Evolutionary conservation across 2,329 filamentous ascomycete species (phyloP).

Genomic region (Colletotrichum sp.): DNA sequence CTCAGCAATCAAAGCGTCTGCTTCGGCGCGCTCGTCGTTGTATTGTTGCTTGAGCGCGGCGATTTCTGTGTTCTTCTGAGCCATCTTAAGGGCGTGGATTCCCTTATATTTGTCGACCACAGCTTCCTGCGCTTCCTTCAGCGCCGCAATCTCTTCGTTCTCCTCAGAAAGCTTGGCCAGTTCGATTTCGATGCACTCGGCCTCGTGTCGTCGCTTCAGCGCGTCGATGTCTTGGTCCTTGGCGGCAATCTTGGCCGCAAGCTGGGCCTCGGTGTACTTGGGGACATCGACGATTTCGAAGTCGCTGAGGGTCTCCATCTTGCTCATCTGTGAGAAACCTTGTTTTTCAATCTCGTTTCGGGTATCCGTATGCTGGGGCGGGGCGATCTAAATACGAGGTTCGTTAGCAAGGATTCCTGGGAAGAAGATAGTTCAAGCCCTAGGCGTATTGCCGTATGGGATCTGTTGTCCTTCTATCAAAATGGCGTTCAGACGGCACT

Average conservation of each 20-base stretch:
- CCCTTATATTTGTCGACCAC: neutral
- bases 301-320: neutral
- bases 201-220: neutral
- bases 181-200: neutral
- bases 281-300: neutral
- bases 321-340: neutral
- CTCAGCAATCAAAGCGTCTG: neutral
- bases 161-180: neutral
- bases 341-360: neutral
- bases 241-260: neutral
- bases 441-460: neutral
- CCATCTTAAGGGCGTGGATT: neutral
- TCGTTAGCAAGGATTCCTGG: neutral
- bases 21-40: neutral
- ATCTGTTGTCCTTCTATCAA: neutral
- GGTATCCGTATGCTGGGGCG: neutral
- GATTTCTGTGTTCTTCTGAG: neutral
- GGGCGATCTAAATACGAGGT: neutral
- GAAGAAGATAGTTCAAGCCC: neutral
- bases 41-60: neutral
- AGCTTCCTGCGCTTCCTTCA: neutral
- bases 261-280: neutral
- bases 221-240: neutral
- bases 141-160: neutral
- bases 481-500: neutral